Conservation (phyloP, 73 alveolate species). For the Symbiodinium natans region DNA sequence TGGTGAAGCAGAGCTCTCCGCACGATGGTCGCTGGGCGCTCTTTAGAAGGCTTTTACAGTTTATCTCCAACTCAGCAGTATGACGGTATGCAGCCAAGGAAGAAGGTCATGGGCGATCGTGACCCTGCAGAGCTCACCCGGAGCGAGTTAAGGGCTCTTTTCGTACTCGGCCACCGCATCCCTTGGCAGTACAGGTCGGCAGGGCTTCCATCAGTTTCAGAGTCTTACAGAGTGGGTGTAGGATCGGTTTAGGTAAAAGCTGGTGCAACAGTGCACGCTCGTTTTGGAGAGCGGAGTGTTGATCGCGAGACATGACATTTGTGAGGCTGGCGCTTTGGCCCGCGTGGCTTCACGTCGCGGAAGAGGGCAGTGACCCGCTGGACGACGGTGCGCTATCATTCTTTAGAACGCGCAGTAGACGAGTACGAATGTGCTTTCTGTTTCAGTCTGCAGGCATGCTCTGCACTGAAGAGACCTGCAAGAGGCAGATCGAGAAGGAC, state of each 20-base stretch:
- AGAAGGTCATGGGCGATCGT: slow-evolving; percentile 32
- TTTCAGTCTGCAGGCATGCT: background rate
- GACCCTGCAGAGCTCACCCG: slow-evolving; percentile 31
- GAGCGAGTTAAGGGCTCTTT: slow-evolving; percentile 34
- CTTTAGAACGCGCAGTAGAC: background rate
- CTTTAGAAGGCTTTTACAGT: too few species aligned
- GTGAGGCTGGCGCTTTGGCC: slow-evolving; percentile 52
- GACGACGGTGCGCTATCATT: background rate
- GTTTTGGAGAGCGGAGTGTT: background rate
- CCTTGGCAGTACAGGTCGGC: slow-evolving; percentile 61
- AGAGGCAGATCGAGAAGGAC: slow-evolving; percentile 56
- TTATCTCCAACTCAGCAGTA: background rate
- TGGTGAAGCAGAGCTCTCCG: slow-evolving; percentile 53
- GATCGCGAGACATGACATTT: background rate
- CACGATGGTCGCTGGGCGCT: slow-evolving; percentile 1
- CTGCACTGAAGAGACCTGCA: slow-evolving; percentile 29
- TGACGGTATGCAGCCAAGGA: background rate
- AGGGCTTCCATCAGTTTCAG: too few species aligned
- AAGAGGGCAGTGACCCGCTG: slow-evolving; percentile 39
- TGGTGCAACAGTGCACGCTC: background rate
- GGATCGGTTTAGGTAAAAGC: too few species aligned
- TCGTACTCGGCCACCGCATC: slow-evolving; percentile 44
- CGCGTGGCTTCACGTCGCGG: slow-evolving; percentile 37
- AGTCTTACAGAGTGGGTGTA: too few species aligned
- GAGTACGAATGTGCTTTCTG: background rate